These are phyloP conservation scores for Calonectria pauciramosa DNA, from an alignment of 2,329 filamentous ascomycete genomes.

Conservation along the genomic window DNA sequence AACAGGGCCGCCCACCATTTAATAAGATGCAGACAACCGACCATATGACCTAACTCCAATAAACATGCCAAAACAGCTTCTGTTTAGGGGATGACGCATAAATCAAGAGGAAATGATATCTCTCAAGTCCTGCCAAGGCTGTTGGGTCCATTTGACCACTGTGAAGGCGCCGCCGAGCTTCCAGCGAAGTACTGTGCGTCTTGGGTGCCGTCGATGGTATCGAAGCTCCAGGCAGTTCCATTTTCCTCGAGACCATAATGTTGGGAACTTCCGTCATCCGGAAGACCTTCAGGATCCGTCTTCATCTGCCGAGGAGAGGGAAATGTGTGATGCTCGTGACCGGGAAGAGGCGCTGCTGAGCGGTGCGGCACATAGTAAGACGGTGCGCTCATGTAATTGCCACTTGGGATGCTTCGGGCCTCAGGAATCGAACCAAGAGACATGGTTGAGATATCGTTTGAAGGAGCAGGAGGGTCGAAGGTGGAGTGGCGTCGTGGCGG, in stretches of 20 bases:
- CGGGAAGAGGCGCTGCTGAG: constrained; percentile 19
- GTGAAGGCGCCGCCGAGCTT: constrained; percentile 11
- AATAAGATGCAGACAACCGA: constrained; percentile 9
- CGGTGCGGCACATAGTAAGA: constrained; percentile 38
- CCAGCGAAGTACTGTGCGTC: constrained; percentile 31
- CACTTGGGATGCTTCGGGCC: constrained; percentile 16
- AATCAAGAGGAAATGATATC: neutral
- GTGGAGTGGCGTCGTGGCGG: constrained; percentile 32
- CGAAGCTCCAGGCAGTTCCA: constrained; percentile 31
- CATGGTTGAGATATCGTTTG: constrained; percentile 31
- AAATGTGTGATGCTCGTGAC: constrained; percentile 33
- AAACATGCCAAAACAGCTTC: constrained; percentile 9
- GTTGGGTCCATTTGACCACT: constrained; percentile 28
- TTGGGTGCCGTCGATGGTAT: constrained; percentile 30
- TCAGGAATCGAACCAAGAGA: constrained; percentile 21
- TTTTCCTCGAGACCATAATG: constrained; percentile 35
- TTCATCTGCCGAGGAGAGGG: constrained; percentile 37
- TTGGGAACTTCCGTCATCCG: constrained; percentile 31
- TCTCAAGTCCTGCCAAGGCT: constrained; percentile 17
- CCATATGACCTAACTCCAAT: constrained; percentile 19
- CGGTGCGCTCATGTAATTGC: constrained; percentile 25
- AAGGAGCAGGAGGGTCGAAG: constrained; percentile 32
- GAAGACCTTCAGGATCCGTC: constrained; percentile 29
- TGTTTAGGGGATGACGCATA: neutral
- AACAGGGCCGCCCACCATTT: neutral